phyloP scores from a whole-genome alignment of 208 protist genomes.

The Leishmania tarentolae region DNA sequence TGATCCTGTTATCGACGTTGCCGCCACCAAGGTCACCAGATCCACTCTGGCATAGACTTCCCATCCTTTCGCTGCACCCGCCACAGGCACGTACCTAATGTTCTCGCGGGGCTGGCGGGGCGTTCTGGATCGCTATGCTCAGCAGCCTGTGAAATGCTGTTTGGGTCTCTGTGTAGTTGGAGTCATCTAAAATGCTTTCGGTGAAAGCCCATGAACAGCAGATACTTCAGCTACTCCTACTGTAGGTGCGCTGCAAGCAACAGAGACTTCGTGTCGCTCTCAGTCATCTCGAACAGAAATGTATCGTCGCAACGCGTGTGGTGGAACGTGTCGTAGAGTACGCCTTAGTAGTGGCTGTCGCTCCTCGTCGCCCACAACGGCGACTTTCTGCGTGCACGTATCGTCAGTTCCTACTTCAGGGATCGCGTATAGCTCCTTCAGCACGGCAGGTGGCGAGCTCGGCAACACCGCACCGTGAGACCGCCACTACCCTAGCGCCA shows the following conservation, averaged over 20 bases:
- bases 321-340: slow-evolving; percentile 22
- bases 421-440: slow-evolving; percentile 24
- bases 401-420: slow-evolving; percentile 9
- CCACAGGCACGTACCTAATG: neutral
- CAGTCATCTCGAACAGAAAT: slow-evolving; percentile 25
- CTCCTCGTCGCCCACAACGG: slow-evolving; percentile 12
- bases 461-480: slow-evolving; percentile 10
- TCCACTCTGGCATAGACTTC: neutral
- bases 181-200: slow-evolving; percentile 2
- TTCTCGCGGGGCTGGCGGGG: slow-evolving; percentile 14
- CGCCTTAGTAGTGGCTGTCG: slow-evolving; percentile 23
- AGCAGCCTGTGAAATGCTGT: slow-evolving; percentile 4
- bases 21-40: neutral
- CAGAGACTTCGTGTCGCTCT: slow-evolving; percentile 14
- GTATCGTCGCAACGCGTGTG: slow-evolving; percentile 15
- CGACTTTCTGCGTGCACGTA: slow-evolving; percentile 5
- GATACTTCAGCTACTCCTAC: slow-evolving; percentile 15
- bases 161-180: slow-evolving; percentile 7
- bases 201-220: slow-evolving; percentile 22
- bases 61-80: neutral
- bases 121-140: slow-evolving; percentile 13
- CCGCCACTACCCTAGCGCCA: slow-evolving; percentile 16
- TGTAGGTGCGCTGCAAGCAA: slow-evolving; percentile 10
- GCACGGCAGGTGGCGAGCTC: neutral
- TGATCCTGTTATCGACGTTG: too few species aligned